Conservation (phyloP, 2,329 filamentous ascomycete species). For the Camptophora hylomeconis region DNA sequence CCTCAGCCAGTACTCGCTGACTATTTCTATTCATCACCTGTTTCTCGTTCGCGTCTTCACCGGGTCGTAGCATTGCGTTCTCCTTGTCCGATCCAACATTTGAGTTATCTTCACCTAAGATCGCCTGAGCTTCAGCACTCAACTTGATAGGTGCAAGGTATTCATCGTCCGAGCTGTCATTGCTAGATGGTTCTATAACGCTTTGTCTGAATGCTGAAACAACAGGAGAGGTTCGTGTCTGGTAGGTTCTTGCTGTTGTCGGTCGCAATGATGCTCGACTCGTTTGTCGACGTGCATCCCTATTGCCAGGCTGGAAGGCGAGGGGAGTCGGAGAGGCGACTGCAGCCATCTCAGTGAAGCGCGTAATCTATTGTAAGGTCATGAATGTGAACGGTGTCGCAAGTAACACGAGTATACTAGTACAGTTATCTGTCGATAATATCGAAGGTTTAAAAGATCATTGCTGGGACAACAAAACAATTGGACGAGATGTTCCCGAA, state of each 20-base stretch:
- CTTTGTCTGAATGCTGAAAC: constrained; percentile 15
- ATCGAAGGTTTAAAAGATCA: no score
- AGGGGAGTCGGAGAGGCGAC: constrained; percentile 8
- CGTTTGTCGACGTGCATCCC: constrained; percentile 24
- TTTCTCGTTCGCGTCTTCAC: constrained; percentile 8
- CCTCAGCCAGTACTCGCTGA: constrained; percentile 23
- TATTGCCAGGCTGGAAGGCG: constrained; percentile 15
- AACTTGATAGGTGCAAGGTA: constrained; percentile 85
- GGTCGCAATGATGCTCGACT: constrained; percentile 22
- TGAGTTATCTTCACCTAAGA: constrained; percentile 50
- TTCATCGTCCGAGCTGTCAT: constrained; percentile 91
- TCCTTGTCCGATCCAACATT: constrained; percentile 30
- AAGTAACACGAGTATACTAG: no score
- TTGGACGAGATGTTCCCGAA: no score
- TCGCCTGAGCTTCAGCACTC: constrained; percentile 78
- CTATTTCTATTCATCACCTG: constrained; percentile 12
- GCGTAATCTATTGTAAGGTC: no score
- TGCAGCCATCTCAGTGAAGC: constrained; percentile 3
- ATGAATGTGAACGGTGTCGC: no score
- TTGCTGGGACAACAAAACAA: no score
- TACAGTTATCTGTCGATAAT: no score
- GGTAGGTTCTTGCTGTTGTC: constrained; percentile 17
- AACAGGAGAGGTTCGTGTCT: constrained; percentile 9
- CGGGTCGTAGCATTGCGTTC: no score
- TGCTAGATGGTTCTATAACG: constrained; percentile 36